A percentile compares a stretch with the other conserved stretches of the same genome.
These are phyloP conservation scores for Curvularia sp. DNA, from an alignment of 2,329 filamentous ascomycete species.

Conservation along the genomic window DNA sequence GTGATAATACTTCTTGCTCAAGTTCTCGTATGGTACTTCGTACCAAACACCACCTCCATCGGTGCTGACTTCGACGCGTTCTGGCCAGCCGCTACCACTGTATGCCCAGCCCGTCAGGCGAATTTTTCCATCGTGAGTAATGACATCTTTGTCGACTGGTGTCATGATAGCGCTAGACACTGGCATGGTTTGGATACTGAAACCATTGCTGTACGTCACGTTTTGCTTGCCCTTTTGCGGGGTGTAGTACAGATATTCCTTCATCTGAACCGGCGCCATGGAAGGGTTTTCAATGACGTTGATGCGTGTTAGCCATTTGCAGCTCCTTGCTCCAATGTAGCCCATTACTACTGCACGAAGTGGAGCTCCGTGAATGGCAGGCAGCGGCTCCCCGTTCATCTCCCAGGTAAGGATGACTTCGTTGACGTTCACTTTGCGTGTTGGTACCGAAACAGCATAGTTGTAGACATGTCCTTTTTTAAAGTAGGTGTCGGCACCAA, in stretches of 20 bases:
- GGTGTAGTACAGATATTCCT: conserved; percentile 73
- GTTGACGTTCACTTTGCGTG: conserved; percentile 70
- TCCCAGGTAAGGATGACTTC: conserved; percentile 74
- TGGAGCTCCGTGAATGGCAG: conserved; percentile 71
- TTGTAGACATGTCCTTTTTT: conserved; percentile 71
- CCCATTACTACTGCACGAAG: conserved; percentile 69
- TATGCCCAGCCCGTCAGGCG: conserved; percentile 59
- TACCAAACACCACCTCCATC: conserved; percentile 73
- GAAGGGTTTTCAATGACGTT: conserved; percentile 66
- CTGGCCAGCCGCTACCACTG: conserved; percentile 57
- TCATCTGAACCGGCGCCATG: conserved; percentile 67
- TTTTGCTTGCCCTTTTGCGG: conserved; percentile 75
- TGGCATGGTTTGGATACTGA: conserved; percentile 76
- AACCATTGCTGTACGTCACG: conserved; percentile 64
- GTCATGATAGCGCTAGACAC: conserved; percentile 72
- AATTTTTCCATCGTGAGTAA: conserved; percentile 68
- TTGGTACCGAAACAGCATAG: conserved; percentile 72
- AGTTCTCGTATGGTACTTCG: conserved; percentile 64
- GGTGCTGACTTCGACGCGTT: conserved; percentile 68
- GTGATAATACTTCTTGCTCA: conserved; percentile 68
- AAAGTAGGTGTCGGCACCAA: conserved; percentile 76
- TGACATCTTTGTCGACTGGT: conserved; percentile 66
- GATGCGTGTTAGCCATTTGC: conserved; percentile 70
- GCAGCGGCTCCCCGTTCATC: conserved; percentile 72
- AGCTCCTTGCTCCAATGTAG: conserved; percentile 70